Percentiles rank a stretch among this genome's conserved stretches.
These are phyloP conservation scores for Peltaster fructicola DNA, from an alignment of 2,329 filamentous ascomycete species.

Conservation along the genomic window DNA sequence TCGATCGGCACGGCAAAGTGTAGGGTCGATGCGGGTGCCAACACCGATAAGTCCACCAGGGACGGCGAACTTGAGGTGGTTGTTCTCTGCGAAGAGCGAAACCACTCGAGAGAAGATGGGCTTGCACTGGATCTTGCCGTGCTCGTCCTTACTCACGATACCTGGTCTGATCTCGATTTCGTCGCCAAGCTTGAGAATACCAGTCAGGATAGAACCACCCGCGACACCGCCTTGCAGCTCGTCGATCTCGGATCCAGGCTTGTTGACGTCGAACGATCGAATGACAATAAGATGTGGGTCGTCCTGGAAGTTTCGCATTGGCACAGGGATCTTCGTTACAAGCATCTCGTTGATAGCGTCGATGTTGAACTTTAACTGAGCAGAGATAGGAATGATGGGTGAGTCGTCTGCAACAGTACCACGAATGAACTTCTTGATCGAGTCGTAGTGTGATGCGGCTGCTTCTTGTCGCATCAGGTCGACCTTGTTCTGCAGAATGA, in stretches of 20 bases:
- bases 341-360: constrained; percentile 95
- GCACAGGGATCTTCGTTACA: constrained; percentile 86
- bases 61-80: constrained; percentile 95
- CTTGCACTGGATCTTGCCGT: constrained; percentile 86
- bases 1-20: constrained; percentile 95
- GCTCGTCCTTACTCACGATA: constrained; percentile 88
- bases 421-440: constrained; percentile 94
- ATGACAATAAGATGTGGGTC: constrained; percentile 99
- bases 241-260: constrained; percentile 96
- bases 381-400: constrained; percentile 90
- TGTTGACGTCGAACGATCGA: constrained; percentile 98
- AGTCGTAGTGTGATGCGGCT: constrained; percentile 85
- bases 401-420: constrained; percentile 91
- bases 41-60: constrained; percentile 97
- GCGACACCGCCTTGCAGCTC: constrained; percentile 97
- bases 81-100: constrained; percentile 90
- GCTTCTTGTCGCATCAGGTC: constrained; percentile 95
- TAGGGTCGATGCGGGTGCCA: constrained; percentile 91
- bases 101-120: constrained; percentile 94
- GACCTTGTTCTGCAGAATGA: constrained; percentile 99
- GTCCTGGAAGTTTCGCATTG: constrained; percentile 72
- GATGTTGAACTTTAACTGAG: constrained; percentile 98
- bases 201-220: constrained; percentile 88
- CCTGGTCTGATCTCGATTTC: constrained; percentile 98
- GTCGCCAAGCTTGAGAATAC: constrained; percentile 90